Evolutionary conservation across 139 green algal genomes (phyloP), one percentile per base, ranked within the genome.

Genomic region (Astrephomene gubernaculifera): DNA sequence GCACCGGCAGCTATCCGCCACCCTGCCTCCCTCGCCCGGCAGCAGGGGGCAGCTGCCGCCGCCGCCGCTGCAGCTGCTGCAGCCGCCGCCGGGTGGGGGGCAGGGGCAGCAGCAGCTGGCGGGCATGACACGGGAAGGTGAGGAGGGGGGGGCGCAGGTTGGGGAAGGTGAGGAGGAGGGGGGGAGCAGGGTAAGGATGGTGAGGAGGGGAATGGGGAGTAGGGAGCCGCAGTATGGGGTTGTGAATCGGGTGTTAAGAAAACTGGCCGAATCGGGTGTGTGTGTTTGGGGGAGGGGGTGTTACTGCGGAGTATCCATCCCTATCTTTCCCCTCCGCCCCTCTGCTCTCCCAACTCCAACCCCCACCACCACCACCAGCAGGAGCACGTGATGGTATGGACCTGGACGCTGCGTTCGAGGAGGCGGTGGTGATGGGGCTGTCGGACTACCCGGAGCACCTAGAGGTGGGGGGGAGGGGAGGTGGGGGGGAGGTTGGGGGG

Each of bases 1-100:
- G 74, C 74, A 82, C 54, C 54, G 74, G 53, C 74, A 82, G 74
- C 53, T 82, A 27, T 82, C 74, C 39, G 74, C 74, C 33, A 71
- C 54, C 1, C 39, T 82, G 54, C 74, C 74, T 29, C 54, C n/a
- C 44, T 60, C 54, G 25, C 74, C 54, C 49, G 53, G 6, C 54
- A 35, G 6, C 54, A 35, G 57, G 36, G 74, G 1, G 14, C 25
- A 9, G 24, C 17, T 17, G 44, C 25, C n/a, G 24, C 17, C 31
- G 44, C 49, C 22, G 44, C n/a, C 33, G 45, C 25, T 54, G 70
- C 2, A 63, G 29, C 29, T 31, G 25, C 24, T 27, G 1, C 38
- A 38, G 68, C 38, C 68, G 68, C 41, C 43, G 22, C 12, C 19
- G 25, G 68, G 39, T 53, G 68, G 27, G 70, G 9, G 25, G 29